Base-by-base conservation (phyloP, 2,329 filamentous ascomycete species). In the Didymella pomorum region DNA sequence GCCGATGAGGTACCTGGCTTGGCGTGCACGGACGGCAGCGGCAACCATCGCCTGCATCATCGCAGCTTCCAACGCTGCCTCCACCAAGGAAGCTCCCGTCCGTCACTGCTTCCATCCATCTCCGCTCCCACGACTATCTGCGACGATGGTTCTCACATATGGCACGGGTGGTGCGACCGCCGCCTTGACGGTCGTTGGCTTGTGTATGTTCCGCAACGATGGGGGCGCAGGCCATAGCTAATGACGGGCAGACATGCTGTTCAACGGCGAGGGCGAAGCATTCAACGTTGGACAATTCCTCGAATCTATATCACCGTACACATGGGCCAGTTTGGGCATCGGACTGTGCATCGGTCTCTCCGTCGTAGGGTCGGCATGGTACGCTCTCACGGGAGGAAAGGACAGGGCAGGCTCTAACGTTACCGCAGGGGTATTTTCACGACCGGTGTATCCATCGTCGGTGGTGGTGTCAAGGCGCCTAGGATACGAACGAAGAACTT, bases 401-500 rank as follows among this genome's bases (percentile, higher is more conserved):
- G 31, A 18, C 42, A 18, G 31, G 23, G 26, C 37, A 18, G 42
- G 26, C 58, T 60, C 62, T 73, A 65, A 70, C 61, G 55, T 26
- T 26, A 26, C 18, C 23, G 43, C 74, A 98, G 95, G 95, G 95
- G 96, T 72, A 99, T 99, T 79, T 95, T 99, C 82, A 95, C 98
- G 70, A 99, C 95, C 31, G 96, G 96, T 71, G 96, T 93, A 58
- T 97, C 95, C 58, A 99, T 99, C 77, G 86, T 99, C 67, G 96
- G 96, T 74, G 95, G 92, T 71, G 95, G 95, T 82, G 95, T 99
- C 75, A 94, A 91, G 79, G 94, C 95, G 44, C 96, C 96, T 35
- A 90, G 95, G 71, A 99, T 99, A 81, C 92, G 95, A 78, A 99
- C 95, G 64, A 99, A 99, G 88, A 99, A 99, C 84, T 81, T 99